phyloP scores from a whole-genome alignment of 208 protist species.

The Leptomonas pyrrhocoris region DNA sequence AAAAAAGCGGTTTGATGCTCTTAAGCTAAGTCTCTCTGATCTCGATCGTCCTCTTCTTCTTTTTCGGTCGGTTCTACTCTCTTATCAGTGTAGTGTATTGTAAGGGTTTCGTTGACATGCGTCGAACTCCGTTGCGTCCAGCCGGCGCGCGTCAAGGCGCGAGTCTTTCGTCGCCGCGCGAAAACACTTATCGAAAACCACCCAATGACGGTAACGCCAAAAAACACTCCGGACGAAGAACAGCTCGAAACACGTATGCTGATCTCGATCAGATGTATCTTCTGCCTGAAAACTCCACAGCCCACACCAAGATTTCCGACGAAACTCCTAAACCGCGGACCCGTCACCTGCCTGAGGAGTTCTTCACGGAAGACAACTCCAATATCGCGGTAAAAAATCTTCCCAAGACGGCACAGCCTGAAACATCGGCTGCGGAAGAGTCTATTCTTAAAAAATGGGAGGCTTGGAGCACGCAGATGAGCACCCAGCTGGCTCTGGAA shows the following conservation, averaged over 20 bases:
- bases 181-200: not conserved
- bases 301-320: not conserved
- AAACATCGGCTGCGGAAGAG: constrained; percentile 5
- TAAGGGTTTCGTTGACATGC: not conserved
- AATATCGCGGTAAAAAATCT: constrained; percentile 10
- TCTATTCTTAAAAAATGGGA: constrained; percentile 23
- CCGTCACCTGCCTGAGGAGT: not conserved
- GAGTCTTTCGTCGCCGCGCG: not conserved
- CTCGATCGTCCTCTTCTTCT: not conserved
- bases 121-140: not conserved
- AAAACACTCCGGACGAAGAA: not conserved
- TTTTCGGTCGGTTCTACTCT: not conserved
- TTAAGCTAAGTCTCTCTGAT: not conserved
- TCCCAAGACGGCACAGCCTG: not conserved
- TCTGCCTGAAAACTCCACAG: not conserved
- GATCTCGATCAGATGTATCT: not conserved
- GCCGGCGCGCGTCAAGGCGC: not conserved
- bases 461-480: constrained; percentile 11
- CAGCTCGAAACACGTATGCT: not conserved
- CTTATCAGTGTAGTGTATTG: no score
- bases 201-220: not conserved
- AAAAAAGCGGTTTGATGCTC: no score
- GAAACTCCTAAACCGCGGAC: not conserved
- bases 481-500: constrained; percentile 17
- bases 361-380: constrained; percentile 1